Percentiles rank a stretch among this genome's conserved stretches.
phyloP scores from a whole-genome alignment of 345 rosid genomes.

The Trapa incisa region DNA sequence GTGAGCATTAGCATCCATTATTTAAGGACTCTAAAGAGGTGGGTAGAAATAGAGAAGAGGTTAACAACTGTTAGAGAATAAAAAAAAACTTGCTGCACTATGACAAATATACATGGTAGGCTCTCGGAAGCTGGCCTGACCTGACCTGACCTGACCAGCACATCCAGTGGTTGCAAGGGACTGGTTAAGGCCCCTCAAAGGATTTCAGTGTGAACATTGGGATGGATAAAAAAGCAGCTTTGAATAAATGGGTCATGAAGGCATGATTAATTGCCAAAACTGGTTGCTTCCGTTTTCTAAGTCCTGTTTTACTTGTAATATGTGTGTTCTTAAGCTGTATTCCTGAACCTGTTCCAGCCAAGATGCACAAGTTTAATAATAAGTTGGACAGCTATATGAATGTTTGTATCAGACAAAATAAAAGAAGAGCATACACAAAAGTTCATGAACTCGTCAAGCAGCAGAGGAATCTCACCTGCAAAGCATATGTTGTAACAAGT shows the following conservation, averaged over 20 bases:
- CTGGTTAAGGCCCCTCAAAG: background rate
- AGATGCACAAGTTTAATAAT: background rate
- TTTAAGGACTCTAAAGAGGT: background rate
- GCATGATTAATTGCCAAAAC: constrained; percentile 4
- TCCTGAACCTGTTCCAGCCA: constrained; percentile 33
- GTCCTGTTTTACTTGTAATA: constrained; percentile 46
- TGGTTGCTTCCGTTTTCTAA: constrained; percentile 16
- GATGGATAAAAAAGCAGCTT: background rate
- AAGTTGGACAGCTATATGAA: background rate
- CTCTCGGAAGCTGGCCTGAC: background rate
- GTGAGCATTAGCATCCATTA: background rate
- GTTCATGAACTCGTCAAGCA: background rate
- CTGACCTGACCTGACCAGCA: background rate
- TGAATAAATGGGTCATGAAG: background rate
- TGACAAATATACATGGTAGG: background rate
- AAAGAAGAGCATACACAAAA: background rate
- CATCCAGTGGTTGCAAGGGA: background rate
- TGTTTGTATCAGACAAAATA: background rate
- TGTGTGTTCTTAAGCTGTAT: constrained; percentile 46
- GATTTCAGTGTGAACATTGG: background rate
- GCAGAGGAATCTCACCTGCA: constrained; percentile 43
- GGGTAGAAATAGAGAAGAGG: background rate
- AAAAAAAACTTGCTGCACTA: background rate
- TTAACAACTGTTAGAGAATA: background rate
- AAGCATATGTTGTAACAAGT: constrained; percentile 47